Percentiles rank a stretch among this genome's conserved stretches.
Evolutionary conservation across 192 early-diverging fungal species (phyloP).

Genomic region (Phycomyces blakesleeanus): DNA sequence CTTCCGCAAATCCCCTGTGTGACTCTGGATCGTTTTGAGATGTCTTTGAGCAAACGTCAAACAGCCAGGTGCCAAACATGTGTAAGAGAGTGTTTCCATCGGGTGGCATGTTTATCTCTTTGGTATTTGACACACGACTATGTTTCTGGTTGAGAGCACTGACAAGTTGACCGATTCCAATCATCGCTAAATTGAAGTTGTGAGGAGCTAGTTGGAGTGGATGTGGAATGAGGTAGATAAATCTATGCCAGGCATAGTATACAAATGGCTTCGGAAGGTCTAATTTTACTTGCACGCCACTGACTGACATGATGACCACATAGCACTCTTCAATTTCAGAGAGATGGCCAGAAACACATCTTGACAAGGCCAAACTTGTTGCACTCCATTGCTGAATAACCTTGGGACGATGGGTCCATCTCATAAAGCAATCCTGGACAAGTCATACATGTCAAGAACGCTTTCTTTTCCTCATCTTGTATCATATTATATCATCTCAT

Average conservation of each 20-base stretch:
- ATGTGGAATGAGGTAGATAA: conserved; percentile 55
- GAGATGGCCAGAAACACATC: conserved; percentile 60
- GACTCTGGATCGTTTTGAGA: conserved; percentile 27
- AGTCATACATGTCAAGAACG: neutral
- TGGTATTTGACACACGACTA: conserved; percentile 5
- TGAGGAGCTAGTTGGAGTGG: conserved; percentile 46
- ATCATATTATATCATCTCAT: no score
- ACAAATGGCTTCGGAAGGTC: conserved; percentile 63
- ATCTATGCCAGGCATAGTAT: conserved; percentile 70
- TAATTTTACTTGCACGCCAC: conserved; percentile 52
- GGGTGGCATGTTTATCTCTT: conserved; percentile 34
- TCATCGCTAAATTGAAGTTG: conserved; percentile 50
- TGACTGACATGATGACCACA: conserved; percentile 50
- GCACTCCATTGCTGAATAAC: conserved; percentile 76
- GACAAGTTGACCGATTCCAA: conserved; percentile 54
- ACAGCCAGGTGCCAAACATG: conserved; percentile 82
- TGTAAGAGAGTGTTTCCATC: conserved; percentile 76
- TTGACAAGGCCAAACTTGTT: conserved; percentile 60
- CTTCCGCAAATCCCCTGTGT: conserved; percentile 61
- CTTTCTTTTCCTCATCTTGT: no score
- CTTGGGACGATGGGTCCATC: conserved; percentile 75
- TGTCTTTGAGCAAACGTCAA: conserved; percentile 57
- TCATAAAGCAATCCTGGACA: conserved; percentile 43
- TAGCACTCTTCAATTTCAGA: conserved; percentile 65
- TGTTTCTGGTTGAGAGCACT: conserved; percentile 40